Evolutionary conservation across 306 rosid genomes (phyloP).

Genomic region (Quillaja saponaria): DNA sequence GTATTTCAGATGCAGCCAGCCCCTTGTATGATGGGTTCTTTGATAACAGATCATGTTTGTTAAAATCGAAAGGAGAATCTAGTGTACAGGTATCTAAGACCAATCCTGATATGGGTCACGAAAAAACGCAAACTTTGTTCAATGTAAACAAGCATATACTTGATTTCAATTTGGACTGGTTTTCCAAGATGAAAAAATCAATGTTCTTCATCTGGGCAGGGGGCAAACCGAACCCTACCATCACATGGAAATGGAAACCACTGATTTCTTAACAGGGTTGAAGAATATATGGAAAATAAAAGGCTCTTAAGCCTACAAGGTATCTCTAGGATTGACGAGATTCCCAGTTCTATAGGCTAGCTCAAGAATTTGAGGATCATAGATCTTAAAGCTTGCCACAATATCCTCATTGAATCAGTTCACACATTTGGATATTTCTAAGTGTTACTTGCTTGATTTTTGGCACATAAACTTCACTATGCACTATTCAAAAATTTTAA

Average conservation of each 20-base stretch:
- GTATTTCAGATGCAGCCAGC: too few species aligned
- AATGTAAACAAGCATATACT: constrained; percentile 27
- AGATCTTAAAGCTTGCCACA: too few species aligned
- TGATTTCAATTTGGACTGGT: constrained; percentile 17
- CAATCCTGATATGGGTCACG: neutral
- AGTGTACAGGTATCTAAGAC: too few species aligned
- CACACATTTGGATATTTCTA: too few species aligned
- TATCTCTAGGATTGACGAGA: constrained; percentile 20
- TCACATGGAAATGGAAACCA: constrained; percentile 14
- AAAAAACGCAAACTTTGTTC: constrained; percentile 2
- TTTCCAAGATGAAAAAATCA: constrained; percentile 28
- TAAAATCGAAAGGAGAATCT: too few species aligned
- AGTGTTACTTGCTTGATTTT: too few species aligned
- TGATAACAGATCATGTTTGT: too few species aligned
- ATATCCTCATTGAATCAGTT: too few species aligned
- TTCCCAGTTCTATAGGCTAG: constrained; percentile 30
- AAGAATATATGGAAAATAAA: constrained; percentile 22
- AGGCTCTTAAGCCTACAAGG: constrained; percentile 30
- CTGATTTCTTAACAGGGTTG: constrained; percentile 28
- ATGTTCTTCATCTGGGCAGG: constrained; percentile 27
- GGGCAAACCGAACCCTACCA: constrained; percentile 13
- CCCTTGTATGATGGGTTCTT: too few species aligned
- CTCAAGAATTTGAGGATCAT: neutral
- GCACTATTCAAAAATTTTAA: too few species aligned
- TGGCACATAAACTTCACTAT: too few species aligned